Percentiles rank a stretch among this genome's conserved stretches.
Evolutionary conservation across 768 basidiomycete genomes (phyloP).

Genomic region (Lactarius sp.): DNA sequence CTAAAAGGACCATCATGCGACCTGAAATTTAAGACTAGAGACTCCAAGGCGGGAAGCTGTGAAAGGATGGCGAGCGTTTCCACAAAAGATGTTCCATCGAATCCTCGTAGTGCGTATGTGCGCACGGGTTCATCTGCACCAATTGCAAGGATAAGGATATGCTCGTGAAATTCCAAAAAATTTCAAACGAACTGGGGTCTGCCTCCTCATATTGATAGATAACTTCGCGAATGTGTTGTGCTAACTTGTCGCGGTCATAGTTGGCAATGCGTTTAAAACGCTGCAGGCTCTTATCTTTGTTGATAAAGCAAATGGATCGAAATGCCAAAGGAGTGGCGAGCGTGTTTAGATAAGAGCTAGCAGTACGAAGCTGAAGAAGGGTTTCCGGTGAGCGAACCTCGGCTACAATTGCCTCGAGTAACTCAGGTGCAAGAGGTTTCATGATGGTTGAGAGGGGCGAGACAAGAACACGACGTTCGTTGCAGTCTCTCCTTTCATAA

Average conservation of each 20-base stretch:
- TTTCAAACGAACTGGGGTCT: not conserved
- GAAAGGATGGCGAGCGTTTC: not conserved
- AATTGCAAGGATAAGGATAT: not conserved
- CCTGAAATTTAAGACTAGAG: constrained; percentile 7
- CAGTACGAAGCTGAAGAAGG: constrained; percentile 4
- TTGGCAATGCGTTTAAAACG: not conserved
- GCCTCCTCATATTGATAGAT: constrained; percentile 10
- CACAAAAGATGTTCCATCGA: constrained; percentile 1
- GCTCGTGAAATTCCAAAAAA: not conserved
- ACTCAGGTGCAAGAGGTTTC: not conserved
- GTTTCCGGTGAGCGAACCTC: not conserved
- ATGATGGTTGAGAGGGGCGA: constrained; percentile 2
- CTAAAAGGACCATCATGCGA: constrained; percentile 1
- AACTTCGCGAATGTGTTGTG: not conserved
- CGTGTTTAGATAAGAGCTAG: not conserved
- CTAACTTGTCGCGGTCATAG: not conserved
- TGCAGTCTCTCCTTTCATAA: no score
- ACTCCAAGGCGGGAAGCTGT: not conserved
- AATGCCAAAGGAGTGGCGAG: constrained; percentile 14
- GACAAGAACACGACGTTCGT: no score
- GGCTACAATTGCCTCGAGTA: not conserved
- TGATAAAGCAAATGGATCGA: not conserved
- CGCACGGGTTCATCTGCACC: not conserved
- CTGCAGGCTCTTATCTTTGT: not conserved
- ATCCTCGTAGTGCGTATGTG: not conserved